phyloP scores from a whole-genome alignment of 164 flowering plant species.

The Aristolochia californica region DNA sequence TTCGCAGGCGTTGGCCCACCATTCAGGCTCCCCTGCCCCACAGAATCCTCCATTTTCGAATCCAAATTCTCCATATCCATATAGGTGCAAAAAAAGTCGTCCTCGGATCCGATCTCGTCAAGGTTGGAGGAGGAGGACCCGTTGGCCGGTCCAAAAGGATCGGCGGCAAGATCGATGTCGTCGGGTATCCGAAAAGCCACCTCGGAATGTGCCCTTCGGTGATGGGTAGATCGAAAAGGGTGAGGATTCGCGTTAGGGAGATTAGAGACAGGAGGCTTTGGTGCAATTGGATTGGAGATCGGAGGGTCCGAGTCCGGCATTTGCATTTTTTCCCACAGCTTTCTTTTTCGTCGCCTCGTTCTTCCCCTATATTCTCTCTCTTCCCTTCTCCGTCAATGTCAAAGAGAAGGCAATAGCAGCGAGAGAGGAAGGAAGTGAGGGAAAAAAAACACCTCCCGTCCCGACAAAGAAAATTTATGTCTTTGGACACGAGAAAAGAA shows the following conservation, averaged over 20 bases:
- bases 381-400: no score
- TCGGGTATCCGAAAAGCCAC: constrained; percentile 64
- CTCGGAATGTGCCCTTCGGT: constrained; percentile 89
- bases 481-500: neutral
- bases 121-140: constrained; percentile 4
- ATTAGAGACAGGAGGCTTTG: constrained; percentile 1
- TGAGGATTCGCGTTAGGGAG: neutral
- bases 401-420: neutral
- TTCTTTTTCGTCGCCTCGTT: neutral
- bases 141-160: constrained; percentile 32
- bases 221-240: constrained; percentile 42
- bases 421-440: constrained; percentile 1
- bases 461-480: neutral
- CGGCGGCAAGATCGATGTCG: constrained; percentile 59
- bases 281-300: neutral
- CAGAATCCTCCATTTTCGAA: constrained; percentile 10
- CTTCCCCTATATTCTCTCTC: neutral
- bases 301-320: no score
- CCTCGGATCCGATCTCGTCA: constrained; percentile 82
- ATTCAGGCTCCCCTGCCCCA: constrained; percentile 1
- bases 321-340: neutral
- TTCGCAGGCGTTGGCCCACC: constrained; percentile 9
- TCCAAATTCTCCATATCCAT: constrained; percentile 51
- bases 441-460: neutral
- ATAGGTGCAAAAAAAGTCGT: constrained; percentile 60